Conservation (phyloP, 2,329 filamentous ascomycete genomes). For the Ceratocystis colombiana region DNA sequence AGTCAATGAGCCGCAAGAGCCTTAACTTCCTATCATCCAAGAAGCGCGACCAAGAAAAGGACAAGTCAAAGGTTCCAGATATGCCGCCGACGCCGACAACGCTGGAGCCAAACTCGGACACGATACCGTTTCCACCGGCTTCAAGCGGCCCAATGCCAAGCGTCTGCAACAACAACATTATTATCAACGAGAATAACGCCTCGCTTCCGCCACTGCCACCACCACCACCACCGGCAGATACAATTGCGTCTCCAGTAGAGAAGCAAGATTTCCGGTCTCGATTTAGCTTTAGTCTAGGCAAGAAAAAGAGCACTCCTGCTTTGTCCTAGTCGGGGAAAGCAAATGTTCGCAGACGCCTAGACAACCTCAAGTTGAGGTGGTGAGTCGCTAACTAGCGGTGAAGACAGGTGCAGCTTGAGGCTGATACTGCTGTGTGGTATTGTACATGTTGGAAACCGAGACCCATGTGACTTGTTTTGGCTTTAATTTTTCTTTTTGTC, state of each 20-base stretch:
- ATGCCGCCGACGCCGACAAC: slow-evolving; percentile 13
- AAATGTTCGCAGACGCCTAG: slow-evolving; percentile 15
- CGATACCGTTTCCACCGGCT: neutral
- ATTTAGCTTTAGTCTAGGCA: slow-evolving; percentile 50
- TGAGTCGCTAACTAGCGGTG: neutral
- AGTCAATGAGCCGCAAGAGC: slow-evolving; percentile 68
- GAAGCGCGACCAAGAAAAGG: slow-evolving; percentile 34
- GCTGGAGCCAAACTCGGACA: neutral
- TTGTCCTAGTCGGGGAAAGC: slow-evolving; percentile 25
- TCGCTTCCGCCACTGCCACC: neutral
- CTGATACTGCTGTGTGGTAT: neutral
- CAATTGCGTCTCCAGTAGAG: slow-evolving; percentile 22
- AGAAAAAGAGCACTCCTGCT: slow-evolving; percentile 51
- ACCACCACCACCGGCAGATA: slow-evolving; percentile 20
- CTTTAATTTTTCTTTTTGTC: slow-evolving; percentile 8
- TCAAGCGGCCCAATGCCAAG: neutral
- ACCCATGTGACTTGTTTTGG: neutral
- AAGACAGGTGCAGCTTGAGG: neutral
- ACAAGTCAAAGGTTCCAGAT: neutral
- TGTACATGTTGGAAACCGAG: neutral
- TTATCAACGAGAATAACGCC: neutral
- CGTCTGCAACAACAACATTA: neutral
- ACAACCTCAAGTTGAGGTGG: neutral
- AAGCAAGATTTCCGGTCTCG: slow-evolving; percentile 40
- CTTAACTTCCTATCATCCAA: slow-evolving; percentile 53